Base-by-base conservation (phyloP, 306 rosid genomes). In the Clitoria ternatea region DNA sequence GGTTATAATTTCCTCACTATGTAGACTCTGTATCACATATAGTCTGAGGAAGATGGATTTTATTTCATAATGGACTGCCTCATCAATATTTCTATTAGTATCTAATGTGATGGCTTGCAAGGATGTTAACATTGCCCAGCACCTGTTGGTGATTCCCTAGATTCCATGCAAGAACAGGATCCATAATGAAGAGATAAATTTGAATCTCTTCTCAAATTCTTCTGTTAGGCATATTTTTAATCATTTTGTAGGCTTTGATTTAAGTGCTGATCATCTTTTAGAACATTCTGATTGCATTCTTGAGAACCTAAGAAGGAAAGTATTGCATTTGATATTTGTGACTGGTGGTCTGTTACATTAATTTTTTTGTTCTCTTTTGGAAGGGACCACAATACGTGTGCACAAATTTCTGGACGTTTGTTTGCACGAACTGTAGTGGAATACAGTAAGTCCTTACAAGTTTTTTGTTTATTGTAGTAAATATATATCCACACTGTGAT, bases 371-470 rank as follows among this genome's bases (percentile, higher is more conserved):
- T 60, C 36, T 62, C 61, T 71, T 10, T 75, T 69, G 52, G 69
- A 95, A 94, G 99, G 99, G 99, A 57, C 99, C 99, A 14, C 99
- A 91, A 72, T 94, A 94, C 86, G 99, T 91, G 22, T 94, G 97
- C 92, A 91, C 96, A 20, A 89, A 89, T 83, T 94, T 89, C 87
- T 94, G 96, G 97, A 91, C 96, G 7, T 94, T 94, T 86, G 85
- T 94, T 79, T 94, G 97, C 91, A 91, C 91, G 54, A 85, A 84
- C 82, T 94, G 99, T 61, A 79, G 99, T 84, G 99, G 99, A 79
- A 94, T 94, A 72, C 99, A 94, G 99, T 94, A 87, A 94, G 97
- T 87, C 44, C 64, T 80, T 57, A 30, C 39, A 60, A 53, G 42
- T 42, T 47, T 45, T 61, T 50, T 40, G 55, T 65, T 40, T 72